Base-by-base conservation (phyloP, 1,284 basidiomycete species). In the Rhodotorula sp. region DNA sequence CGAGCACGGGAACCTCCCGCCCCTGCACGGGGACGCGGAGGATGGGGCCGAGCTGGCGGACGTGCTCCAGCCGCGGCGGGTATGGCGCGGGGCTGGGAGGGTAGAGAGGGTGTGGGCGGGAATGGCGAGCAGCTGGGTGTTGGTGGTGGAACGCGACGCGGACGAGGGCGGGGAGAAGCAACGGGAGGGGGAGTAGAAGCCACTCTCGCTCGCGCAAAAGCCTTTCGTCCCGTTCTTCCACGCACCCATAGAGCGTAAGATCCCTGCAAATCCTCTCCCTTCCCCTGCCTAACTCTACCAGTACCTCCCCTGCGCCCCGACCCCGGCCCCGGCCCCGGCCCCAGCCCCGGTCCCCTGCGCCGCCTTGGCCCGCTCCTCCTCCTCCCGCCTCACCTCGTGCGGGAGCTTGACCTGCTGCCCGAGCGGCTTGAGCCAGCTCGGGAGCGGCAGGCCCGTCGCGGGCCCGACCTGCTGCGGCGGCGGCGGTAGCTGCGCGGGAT, bases 1-100 rank as follows among this genome's bases (percentile, higher is more conserved):
- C 80, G 94, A 97, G 81, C 94, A 96, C 80, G 94, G 94, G 21
- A 97, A 95, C 81, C 84, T 96, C 25, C 92, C 90, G 0, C 78
- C 87, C 37, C 89, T 88, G 13, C 27, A 22, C 19, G 29, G 17
- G 7, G 27, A 13, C 6, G 13, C n/a, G 19, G n/a, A 22, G 29
- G n/a, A 1, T 3, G 4, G 21, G 21, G 17, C 0, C 25, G 36
- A 22, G 9, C 34, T 70, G 1, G 32, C 64, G 19, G 74, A 75
- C 67, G 73, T 67, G 36, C n/a, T 75, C 69, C 32, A 37, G 72
- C 57, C 76, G 70, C 34, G 53, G 36, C 4, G 56, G 66, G 34
- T 77, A 1, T 68, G 64, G 64, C 44, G 32, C 17, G 17, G 55
- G 36, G 39, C 67, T 71, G 60, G 68, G 54, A 29, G 57, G 50